Conservation (phyloP, 2,329 filamentous ascomycete genomes). For the Trichoderma sp. region DNA sequence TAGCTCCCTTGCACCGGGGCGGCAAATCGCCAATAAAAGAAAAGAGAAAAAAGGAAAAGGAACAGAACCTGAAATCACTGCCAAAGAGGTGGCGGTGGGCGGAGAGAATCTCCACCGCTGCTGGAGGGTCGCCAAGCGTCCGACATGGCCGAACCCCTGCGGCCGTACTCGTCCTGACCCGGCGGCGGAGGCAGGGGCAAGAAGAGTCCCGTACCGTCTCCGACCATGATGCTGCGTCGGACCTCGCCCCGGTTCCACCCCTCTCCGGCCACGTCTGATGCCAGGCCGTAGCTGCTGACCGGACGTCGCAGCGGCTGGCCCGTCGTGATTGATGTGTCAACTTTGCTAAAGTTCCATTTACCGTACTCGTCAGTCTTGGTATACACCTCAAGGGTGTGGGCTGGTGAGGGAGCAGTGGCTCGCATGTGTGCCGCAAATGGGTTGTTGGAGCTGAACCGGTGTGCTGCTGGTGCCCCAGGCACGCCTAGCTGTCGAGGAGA, state of each 20-base stretch:
- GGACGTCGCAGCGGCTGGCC: conserved; percentile 39
- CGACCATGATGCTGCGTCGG: conserved; percentile 53
- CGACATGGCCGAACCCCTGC: conserved; percentile 20
- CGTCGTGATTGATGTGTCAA: conserved; percentile 36
- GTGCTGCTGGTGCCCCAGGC: conserved; percentile 25
- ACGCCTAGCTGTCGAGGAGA: conserved; percentile 29
- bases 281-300: conserved; percentile 56
- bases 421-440: conserved; percentile 46
- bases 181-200: conserved; percentile 46
- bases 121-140: conserved; percentile 29
- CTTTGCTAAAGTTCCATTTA: conserved; percentile 57
- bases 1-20: neutral
- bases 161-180: neutral
- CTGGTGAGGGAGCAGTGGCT: conserved; percentile 38
- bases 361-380: conserved; percentile 58
- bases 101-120: conserved; percentile 18
- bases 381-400: conserved; percentile 57
- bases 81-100: conserved; percentile 9
- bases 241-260: conserved; percentile 53
- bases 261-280: conserved; percentile 46
- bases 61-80: neutral
- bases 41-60: neutral
- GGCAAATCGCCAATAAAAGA: neutral
- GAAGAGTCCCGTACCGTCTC: conserved; percentile 51
- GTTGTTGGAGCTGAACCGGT: conserved; percentile 60